Conservation (phyloP, 1,284 basidiomycete species). For the Singerocomus inundabilis region DNA sequence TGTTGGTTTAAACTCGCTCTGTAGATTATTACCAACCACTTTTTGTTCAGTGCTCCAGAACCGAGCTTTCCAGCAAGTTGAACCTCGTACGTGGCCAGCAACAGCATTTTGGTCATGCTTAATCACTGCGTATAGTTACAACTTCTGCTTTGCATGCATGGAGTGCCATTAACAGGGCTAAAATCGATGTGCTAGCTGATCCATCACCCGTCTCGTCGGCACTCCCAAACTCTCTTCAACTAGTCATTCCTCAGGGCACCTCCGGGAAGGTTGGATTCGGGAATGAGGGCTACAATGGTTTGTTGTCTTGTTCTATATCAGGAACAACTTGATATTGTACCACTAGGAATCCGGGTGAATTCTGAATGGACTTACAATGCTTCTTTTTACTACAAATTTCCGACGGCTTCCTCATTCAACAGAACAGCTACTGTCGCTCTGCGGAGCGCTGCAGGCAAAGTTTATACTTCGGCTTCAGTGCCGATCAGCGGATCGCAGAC, state of each 20-base stretch:
- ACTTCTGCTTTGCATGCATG: background rate
- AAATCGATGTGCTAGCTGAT: background rate
- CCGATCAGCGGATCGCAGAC: background rate
- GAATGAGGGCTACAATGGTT: background rate
- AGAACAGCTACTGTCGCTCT: background rate
- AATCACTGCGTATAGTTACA: too few relatives aligned
- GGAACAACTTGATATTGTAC: background rate
- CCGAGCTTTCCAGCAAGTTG: conserved; percentile 54
- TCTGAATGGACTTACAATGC: background rate
- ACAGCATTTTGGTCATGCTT: too few relatives aligned
- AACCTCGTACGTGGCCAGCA: too few relatives aligned
- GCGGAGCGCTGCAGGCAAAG: background rate
- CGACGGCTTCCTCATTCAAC: background rate
- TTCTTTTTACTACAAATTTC: background rate
- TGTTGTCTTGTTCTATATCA: background rate
- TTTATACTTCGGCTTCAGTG: background rate
- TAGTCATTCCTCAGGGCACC: background rate
- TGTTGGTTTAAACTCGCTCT: too few relatives aligned
- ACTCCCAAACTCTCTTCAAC: background rate
- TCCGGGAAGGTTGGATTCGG: background rate
- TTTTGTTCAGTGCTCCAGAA: conserved; percentile 48
- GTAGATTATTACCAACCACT: background rate
- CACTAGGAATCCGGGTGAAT: background rate
- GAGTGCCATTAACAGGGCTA: background rate
- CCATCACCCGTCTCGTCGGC: background rate